Evolutionary conservation across 441 rosid species (phyloP), one percentile per base, ranked within the genome.

Genomic region (Eruca vesicaria): DNA sequence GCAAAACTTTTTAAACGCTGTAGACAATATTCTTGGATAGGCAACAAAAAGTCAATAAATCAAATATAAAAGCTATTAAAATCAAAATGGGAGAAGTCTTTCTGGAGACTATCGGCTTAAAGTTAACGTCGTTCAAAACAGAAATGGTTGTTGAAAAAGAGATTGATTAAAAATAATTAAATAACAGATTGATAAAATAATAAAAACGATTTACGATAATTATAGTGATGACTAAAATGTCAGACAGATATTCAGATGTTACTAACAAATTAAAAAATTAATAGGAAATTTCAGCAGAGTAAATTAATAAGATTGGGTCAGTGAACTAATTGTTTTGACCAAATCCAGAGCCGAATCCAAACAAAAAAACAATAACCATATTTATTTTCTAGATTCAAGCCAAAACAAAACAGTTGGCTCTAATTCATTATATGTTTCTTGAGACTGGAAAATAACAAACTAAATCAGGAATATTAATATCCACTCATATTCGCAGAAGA

Each of bases 31-130:
- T 41, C 19, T 66, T 73, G 33, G 58, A 65, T 38, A 38, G 16
- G 63, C 21, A 31, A 12, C 19, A 32, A 32, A 56, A 59, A 16
- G 62, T 67, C 78, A 60, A 66, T 66, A 21, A 59, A 41, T 41
- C 50, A 41, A 41, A 41, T 41, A 41, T 5, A 12, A 41, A 41
- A 38, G 41, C 41, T 9, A 35, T 38, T 12, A 15, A 41, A 41
- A 43, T 16, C 50, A 43, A 43, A 43, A 43, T 43, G 50, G 50
- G 50, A 43, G 50, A 43, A 43, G 50, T 43, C 50, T n/a, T 43
- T 43, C 50, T 6, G 50, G 18, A 43, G 50, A n/a, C 50, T 41
- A 14, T 41, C 5, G 16, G 48, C 48, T 41, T 41, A 23, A 23
- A 23, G 26, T 23, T 23, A 23, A 23, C 26, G 26, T 14, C 16